Evolutionary conservation across 2,329 filamentous ascomycete genomes (phyloP).

Genomic region (Pseudogymnoascus sp.): DNA sequence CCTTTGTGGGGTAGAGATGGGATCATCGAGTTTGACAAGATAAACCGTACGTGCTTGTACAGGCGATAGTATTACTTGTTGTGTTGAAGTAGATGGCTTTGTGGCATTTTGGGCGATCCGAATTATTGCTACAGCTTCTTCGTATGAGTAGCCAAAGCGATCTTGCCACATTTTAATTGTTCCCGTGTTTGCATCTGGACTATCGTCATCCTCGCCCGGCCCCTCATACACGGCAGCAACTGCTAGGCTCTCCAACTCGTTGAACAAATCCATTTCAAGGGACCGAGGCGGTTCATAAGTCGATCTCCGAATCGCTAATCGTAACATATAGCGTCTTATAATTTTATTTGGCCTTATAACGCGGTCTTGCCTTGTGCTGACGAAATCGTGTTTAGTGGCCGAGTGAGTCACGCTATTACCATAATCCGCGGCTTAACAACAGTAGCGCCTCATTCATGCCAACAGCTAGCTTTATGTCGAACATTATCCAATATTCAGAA

Average conservation of each 20-base stretch:
- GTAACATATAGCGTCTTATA: neutral
- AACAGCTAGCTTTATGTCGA: neutral
- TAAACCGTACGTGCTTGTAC: constrained; percentile 13
- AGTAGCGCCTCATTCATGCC: neutral
- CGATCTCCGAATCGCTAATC: neutral
- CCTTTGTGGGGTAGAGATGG: constrained; percentile 16
- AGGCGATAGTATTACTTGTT: neutral
- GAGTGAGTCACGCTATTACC: neutral
- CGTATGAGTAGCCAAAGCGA: constrained; percentile 27
- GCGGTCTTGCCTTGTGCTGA: neutral
- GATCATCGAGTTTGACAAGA: constrained; percentile 22
- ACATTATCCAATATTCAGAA: neutral
- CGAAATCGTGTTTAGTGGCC: neutral
- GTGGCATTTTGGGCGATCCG: neutral
- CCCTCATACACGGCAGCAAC: constrained; percentile 14
- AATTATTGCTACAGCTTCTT: constrained; percentile 22
- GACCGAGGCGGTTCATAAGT: neutral
- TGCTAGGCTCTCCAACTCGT: constrained; percentile 23
- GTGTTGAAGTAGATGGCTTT: neutral
- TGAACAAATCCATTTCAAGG: constrained; percentile 19
- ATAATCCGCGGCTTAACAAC: neutral
- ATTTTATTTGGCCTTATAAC: neutral
- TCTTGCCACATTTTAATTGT: constrained; percentile 9
- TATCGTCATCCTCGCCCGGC: constrained; percentile 16
- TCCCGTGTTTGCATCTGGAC: neutral